Conservation (phyloP, 257 asterid species). For the Plantago ovata region DNA sequence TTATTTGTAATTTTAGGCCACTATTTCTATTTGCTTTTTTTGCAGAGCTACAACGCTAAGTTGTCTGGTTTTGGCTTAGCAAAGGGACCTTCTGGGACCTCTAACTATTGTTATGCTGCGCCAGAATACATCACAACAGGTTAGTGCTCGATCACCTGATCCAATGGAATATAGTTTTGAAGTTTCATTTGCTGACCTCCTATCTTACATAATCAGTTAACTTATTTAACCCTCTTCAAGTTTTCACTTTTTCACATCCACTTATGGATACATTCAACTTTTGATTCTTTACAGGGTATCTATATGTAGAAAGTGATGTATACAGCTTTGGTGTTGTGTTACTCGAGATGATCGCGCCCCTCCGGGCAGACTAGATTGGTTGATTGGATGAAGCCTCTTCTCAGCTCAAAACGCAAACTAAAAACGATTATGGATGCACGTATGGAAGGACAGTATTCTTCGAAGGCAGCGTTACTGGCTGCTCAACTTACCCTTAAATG, state of each 20-base stretch:
- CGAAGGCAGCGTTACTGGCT: conserved; percentile 31
- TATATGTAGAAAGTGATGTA: conserved; percentile 56
- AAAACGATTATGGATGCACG: conserved; percentile 37
- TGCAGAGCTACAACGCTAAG: conserved; percentile 63
- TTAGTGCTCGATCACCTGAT: conserved; percentile 17
- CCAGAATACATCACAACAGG: conserved; percentile 58
- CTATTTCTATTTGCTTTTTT: background rate
- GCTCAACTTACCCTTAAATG: too few species aligned
- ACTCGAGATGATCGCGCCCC: conserved; percentile 49
- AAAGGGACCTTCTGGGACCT: conserved; percentile 54
- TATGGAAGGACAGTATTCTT: conserved; percentile 43
- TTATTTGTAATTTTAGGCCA: background rate
- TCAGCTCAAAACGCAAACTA: conserved; percentile 32
- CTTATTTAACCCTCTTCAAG: background rate
- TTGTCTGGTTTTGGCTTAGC: conserved; percentile 67
- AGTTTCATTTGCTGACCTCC: background rate
- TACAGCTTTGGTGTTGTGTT: conserved; percentile 64
- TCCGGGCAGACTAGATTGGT: conserved; percentile 35
- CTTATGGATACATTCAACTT: conserved; percentile 28
- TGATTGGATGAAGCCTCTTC: conserved; percentile 41
- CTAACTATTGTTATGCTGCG: conserved; percentile 45
- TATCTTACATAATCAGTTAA: too few species aligned
- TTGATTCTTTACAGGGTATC: conserved; percentile 53
- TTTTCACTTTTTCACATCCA: too few species aligned
- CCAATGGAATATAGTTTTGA: background rate